phyloP scores from a whole-genome alignment of 108 stramenopile genomes.

The Nitzschia inconspicua region DNA sequence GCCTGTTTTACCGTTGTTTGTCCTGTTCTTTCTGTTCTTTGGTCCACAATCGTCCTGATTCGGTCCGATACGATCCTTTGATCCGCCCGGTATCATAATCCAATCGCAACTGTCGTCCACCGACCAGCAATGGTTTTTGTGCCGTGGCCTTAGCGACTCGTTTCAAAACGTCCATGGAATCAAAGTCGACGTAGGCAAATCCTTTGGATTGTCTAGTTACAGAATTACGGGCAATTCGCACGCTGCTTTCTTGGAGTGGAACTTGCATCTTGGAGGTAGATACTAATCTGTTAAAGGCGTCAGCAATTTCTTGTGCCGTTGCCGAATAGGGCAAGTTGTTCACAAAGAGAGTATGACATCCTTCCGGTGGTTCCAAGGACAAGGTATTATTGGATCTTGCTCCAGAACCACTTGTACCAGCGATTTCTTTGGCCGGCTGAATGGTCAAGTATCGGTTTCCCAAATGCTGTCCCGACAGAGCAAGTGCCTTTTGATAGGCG shows the following conservation, averaged over 20 bases:
- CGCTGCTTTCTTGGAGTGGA: slow-evolving; percentile 41
- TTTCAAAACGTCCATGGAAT: slow-evolving; percentile 57
- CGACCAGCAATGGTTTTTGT: slow-evolving; percentile 28
- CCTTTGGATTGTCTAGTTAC: slow-evolving; percentile 64
- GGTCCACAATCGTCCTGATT: slow-evolving; percentile 63
- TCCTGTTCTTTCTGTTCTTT: slow-evolving; percentile 39
- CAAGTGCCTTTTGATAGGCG: slow-evolving; percentile 54
- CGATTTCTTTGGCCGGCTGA: slow-evolving; percentile 60
- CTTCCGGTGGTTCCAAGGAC: slow-evolving; percentile 32
- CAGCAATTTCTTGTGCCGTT: slow-evolving; percentile 72
- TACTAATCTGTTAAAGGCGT: slow-evolving; percentile 56
- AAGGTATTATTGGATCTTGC: slow-evolving; percentile 7
- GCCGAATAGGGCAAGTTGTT: slow-evolving; percentile 90
- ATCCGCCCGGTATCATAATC: slow-evolving; percentile 82
- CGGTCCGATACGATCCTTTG: slow-evolving; percentile 62
- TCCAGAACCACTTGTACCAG: slow-evolving; percentile 1
- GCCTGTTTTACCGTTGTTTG: no score
- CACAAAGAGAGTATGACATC: slow-evolving; percentile 82
- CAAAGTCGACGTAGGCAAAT: slow-evolving; percentile 79
- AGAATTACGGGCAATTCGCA: slow-evolving; percentile 72
- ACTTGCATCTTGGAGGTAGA: slow-evolving; percentile 17
- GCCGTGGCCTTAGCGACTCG: slow-evolving; percentile 38
- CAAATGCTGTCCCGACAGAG: slow-evolving; percentile 67
- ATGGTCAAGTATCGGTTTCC: slow-evolving; percentile 82
- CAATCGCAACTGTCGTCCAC: slow-evolving; percentile 51